phyloP scores from a whole-genome alignment of 306 rosid species.

The Cyamopsis tetragonoloba region DNA sequence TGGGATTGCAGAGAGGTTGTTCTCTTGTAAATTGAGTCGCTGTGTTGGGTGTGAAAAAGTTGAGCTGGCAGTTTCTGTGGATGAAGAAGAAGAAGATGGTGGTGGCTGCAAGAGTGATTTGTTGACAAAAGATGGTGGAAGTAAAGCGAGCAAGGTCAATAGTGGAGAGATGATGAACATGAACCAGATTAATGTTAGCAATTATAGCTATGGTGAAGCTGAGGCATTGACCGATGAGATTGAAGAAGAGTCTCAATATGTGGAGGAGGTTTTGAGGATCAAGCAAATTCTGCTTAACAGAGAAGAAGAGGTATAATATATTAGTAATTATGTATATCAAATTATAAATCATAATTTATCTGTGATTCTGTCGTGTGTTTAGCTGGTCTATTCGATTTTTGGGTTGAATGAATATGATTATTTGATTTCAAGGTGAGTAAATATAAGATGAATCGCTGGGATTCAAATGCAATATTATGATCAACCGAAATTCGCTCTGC shows the following conservation, averaged over 20 bases:
- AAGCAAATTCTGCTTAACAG: slow-evolving; percentile 39
- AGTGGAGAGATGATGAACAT: slow-evolving; percentile 41
- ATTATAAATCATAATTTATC: too few species aligned
- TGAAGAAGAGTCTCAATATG: slow-evolving; percentile 59
- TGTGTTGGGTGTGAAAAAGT: slow-evolving; percentile 63
- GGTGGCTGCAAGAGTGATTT: slow-evolving; percentile 38
- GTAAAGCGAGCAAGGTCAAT: slow-evolving; percentile 79
- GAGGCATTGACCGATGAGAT: slow-evolving; percentile 90
- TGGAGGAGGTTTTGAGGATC: slow-evolving; percentile 73
- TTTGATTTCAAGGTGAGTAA: too few species aligned
- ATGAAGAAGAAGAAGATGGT: slow-evolving; percentile 12
- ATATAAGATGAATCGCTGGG: too few species aligned
- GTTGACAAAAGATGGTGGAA: slow-evolving; percentile 57
- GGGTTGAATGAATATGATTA: too few species aligned
- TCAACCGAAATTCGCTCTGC: too few species aligned
- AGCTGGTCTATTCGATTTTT: too few species aligned
- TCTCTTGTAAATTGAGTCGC: slow-evolving; percentile 40
- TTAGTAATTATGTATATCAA: background rate
- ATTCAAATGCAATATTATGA: too few species aligned
- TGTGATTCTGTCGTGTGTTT: background rate
- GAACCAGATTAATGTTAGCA: slow-evolving; percentile 51
- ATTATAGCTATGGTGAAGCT: slow-evolving; percentile 62
- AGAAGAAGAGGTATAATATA: slow-evolving; percentile 41
- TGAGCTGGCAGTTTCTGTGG: slow-evolving; percentile 39
- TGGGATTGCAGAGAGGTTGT: slow-evolving; percentile 62